Percentiles rank a stretch among this genome's conserved stretches.
Evolutionary conservation across 345 rosid species (phyloP).

Genomic region (Hevea brasiliensis): DNA sequence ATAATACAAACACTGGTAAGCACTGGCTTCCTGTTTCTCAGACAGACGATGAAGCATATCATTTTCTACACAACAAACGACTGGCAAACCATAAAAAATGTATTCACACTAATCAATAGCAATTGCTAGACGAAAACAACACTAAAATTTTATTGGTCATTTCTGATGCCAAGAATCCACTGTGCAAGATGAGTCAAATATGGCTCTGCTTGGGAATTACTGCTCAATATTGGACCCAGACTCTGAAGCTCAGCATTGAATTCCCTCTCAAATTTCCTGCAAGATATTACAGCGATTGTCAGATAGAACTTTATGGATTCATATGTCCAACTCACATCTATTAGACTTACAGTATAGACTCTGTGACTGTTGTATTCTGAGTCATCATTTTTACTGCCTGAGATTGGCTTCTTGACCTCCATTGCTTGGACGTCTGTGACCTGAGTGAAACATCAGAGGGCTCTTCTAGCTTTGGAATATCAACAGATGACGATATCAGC

Average conservation of each 20-base stretch:
- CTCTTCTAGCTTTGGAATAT: slow-evolving; percentile 49
- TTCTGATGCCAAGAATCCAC: slow-evolving; percentile 78
- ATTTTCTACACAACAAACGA: no score
- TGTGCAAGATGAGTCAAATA: slow-evolving; percentile 95
- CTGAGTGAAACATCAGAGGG: slow-evolving; percentile 27
- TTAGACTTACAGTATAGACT: slow-evolving; percentile 76
- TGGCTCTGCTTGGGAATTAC: slow-evolving; percentile 85
- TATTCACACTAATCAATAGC: no score
- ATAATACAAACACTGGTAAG: no score
- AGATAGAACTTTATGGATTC: neutral
- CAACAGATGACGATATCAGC: slow-evolving; percentile 83
- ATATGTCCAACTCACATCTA: neutral
- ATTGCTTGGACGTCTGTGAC: slow-evolving; percentile 34
- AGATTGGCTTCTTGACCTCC: slow-evolving; percentile 43
- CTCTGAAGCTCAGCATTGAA: slow-evolving; percentile 82
- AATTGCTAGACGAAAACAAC: no score
- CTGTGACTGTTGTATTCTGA: slow-evolving; percentile 56
- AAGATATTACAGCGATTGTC: slow-evolving; percentile 10
- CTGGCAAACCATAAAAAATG: no score
- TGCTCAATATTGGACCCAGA: slow-evolving; percentile 79
- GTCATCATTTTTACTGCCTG: slow-evolving; percentile 44
- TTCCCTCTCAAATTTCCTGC: slow-evolving; percentile 83
- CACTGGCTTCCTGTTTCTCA: no score
- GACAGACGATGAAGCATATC: no score
- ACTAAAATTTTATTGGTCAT: slow-evolving; percentile 22